A percentile compares a stretch with the other conserved stretches of the same genome.
Conservation (phyloP, 139 green algal genomes). For the Chlamydomonas applanata region DNA sequence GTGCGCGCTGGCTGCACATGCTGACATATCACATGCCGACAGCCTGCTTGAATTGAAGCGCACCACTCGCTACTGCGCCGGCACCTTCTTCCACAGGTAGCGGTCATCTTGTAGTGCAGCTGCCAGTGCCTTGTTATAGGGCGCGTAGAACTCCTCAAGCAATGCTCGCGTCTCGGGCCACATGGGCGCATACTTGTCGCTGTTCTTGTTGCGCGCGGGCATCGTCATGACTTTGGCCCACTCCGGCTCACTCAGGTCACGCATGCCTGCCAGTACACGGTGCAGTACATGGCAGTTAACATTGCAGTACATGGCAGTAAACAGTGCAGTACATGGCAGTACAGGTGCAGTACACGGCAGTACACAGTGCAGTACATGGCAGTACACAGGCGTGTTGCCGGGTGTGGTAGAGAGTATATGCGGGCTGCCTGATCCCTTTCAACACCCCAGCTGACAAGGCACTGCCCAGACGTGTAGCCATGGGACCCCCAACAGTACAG, state of each 20-base stretch:
- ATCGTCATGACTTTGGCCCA: slow-evolving; percentile 11
- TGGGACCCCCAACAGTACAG: too few species aligned
- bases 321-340: not conserved
- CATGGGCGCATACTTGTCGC: slow-evolving; percentile 23
- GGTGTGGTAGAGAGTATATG: too few species aligned
- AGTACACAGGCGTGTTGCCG: too few species aligned
- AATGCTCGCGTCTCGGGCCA: slow-evolving; percentile 8
- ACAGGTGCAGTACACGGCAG: too few species aligned
- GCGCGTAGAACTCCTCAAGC: slow-evolving; percentile 29
- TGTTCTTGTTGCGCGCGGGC: slow-evolving; percentile 15
- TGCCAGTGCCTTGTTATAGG: slow-evolving; percentile 22
- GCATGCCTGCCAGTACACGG: not conserved
- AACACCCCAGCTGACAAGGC: too few species aligned
- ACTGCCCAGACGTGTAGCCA: too few species aligned
- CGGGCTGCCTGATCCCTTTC: too few species aligned
- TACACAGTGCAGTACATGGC: too few species aligned
- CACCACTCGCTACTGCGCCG: not conserved
- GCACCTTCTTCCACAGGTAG: slow-evolving; percentile 16
- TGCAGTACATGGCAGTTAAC: not conserved
- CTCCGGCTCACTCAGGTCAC: not conserved
- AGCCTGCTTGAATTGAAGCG: not conserved
- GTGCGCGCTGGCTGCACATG: too few species aligned
- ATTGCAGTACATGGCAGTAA: too few species aligned
- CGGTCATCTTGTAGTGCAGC: slow-evolving; percentile 17
- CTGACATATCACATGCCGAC: too few species aligned